Evolutionary conservation across 179 eudicot genomes (phyloP).

Genomic region (Pouteria campechiana): DNA sequence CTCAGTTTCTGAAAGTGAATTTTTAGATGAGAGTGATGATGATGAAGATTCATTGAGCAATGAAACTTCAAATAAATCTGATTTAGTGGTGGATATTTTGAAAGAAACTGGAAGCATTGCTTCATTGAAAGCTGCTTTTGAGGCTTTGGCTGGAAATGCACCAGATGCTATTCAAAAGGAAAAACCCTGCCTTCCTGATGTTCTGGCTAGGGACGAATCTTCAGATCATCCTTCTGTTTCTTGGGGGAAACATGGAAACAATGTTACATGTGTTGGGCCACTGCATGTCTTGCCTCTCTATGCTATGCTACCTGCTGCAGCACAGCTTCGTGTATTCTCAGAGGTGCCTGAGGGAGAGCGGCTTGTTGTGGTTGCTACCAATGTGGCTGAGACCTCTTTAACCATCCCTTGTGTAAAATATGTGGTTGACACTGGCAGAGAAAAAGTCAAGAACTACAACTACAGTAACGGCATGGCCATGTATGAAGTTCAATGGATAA

Average conservation of each 20-base stretch:
- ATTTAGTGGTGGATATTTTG: slow-evolving; percentile 11
- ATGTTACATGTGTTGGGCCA: slow-evolving; percentile 30
- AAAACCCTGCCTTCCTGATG: slow-evolving; percentile 6
- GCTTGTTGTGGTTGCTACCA: slow-evolving; percentile 84
- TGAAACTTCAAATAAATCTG: slow-evolving; percentile 10
- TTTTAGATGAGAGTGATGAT: slow-evolving; percentile 32
- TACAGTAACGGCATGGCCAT: slow-evolving; percentile 75
- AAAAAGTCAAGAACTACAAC: slow-evolving; percentile 77
- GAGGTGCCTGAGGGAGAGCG: slow-evolving; percentile 60
- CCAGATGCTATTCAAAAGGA: slow-evolving; percentile 7
- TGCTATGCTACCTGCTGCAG: slow-evolving; percentile 89
- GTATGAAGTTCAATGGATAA: slow-evolving; percentile 89
- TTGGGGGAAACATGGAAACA: slow-evolving; percentile 10
- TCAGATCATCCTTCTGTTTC: slow-evolving; percentile 3
- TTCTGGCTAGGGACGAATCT: slow-evolving; percentile 6
- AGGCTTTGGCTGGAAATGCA: slow-evolving; percentile 42
- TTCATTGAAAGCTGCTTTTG: slow-evolving; percentile 70
- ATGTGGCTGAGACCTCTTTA: slow-evolving; percentile 93
- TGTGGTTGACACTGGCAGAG: slow-evolving; percentile 95
- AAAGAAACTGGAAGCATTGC: slow-evolving; percentile 20
- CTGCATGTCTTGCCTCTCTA: slow-evolving; percentile 78
- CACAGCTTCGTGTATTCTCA: slow-evolving; percentile 75
- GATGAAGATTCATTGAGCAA: slow-evolving; percentile 18
- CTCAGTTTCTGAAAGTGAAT: slow-evolving; percentile 48
- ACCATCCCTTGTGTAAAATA: slow-evolving; percentile 91